These are phyloP conservation scores for Balamuthia mandrillaris DNA, from an alignment of 208 protist genomes.

Conservation along the genomic window DNA sequence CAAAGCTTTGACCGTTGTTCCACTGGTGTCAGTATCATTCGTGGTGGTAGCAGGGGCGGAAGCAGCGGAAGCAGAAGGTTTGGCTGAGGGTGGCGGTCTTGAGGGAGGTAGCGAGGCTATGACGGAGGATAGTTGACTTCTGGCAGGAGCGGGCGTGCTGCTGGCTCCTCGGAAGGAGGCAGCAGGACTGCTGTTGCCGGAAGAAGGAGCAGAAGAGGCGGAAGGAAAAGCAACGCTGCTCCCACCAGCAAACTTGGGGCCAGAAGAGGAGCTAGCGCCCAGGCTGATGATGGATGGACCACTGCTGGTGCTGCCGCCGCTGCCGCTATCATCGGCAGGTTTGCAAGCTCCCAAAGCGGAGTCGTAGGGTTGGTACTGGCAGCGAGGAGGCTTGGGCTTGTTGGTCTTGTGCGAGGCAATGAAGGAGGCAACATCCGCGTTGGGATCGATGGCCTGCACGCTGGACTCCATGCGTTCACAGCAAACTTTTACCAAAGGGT, in stretches of 20 bases:
- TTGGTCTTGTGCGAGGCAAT: not conserved
- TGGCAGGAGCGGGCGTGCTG: not conserved
- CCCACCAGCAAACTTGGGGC: not conserved
- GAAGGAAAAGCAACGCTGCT: no score
- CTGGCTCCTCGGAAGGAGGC: not conserved
- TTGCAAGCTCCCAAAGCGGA: constrained; percentile 8
- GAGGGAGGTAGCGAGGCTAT: no score
- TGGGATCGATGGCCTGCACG: not conserved
- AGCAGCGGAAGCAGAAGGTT: no score
- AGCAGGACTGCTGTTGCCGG: not conserved
- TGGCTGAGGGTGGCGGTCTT: no score
- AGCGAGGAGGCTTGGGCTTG: not conserved
- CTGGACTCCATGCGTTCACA: not conserved
- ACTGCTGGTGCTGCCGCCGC: not conserved
- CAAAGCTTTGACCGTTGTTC: not conserved
- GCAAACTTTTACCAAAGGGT: not conserved
- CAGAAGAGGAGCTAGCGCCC: not conserved
- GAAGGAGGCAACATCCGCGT: not conserved
- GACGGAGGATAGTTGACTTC: no score
- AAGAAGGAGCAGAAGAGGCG: no score
- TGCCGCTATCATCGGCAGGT: not conserved
- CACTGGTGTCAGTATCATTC: no score
- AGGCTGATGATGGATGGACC: not conserved
- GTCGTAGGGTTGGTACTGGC: constrained; percentile 14
- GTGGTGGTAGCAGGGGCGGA: no score